These are phyloP conservation scores for Aspergillus floridensis DNA, from an alignment of 2,329 filamentous ascomycete genomes.

Conservation along the genomic window DNA sequence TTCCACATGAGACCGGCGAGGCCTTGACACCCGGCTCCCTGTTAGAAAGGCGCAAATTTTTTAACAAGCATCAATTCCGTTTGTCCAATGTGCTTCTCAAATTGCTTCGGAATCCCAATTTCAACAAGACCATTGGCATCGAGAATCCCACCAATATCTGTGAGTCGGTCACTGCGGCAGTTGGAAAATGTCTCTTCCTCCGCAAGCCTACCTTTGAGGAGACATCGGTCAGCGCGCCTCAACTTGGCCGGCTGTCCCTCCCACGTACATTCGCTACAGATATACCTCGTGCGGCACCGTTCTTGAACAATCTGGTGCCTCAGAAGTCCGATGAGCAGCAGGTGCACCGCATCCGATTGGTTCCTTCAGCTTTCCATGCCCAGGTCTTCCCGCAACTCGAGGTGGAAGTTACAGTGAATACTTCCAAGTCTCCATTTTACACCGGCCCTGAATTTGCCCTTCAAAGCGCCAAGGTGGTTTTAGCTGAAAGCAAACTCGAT, in stretches of 20 bases:
- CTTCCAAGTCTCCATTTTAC: background rate
- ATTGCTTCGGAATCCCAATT: conserved; percentile 22
- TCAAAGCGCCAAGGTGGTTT: conserved; percentile 30
- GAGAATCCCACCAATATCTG: conserved; percentile 15
- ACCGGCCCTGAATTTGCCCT: conserved; percentile 20
- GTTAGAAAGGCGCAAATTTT: conserved; percentile 21
- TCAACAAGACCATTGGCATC: background rate
- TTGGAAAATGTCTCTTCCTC: conserved; percentile 41
- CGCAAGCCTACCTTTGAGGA: conserved; percentile 23
- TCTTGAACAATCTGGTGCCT: conserved; percentile 29
- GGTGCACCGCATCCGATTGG: conserved; percentile 32
- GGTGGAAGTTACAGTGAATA: conserved; percentile 26
- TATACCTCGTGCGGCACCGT: conserved; percentile 32
- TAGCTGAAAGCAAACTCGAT: conserved; percentile 33
- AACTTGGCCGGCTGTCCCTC: conserved; percentile 31
- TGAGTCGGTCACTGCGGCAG: conserved; percentile 37
- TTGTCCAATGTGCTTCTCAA: conserved; percentile 34
- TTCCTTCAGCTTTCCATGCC: conserved; percentile 28
- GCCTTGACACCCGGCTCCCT: conserved; percentile 14
- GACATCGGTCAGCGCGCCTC: conserved; percentile 25
- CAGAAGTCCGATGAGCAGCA: conserved; percentile 14
- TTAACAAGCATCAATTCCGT: conserved; percentile 30
- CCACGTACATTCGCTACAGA: conserved; percentile 34
- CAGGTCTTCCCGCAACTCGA: conserved; percentile 34
- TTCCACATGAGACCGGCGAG: conserved; percentile 16